Evolutionary conservation across 2,329 filamentous ascomycete species (phyloP), one percentile per base, ranked within the genome.

Genomic region (Metarhizium anisopliae): DNA sequence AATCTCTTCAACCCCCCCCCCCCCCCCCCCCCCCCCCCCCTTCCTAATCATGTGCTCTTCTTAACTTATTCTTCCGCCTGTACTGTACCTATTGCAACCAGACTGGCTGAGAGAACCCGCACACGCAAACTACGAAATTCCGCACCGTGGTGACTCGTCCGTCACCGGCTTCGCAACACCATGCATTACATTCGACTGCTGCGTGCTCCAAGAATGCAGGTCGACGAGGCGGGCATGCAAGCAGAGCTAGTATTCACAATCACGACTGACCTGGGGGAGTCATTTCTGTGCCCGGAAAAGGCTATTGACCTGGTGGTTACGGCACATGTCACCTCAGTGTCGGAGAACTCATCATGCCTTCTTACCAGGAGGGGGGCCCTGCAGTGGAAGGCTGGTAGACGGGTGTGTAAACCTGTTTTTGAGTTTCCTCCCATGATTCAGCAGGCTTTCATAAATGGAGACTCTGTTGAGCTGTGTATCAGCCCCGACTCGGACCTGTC

Each of bases 151-250:
- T 35, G 25, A 25, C 25, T 4, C 32, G 32, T 35, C 32, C 7
- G 10, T 11, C 32, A 35, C 32, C 32, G 10, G 32, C 42, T 6
- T 35, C 42, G 35, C n/a, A n/a, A 29, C 20, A 53, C 42, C 50
- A 84, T 83, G 80, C 79, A 83, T 60, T 84, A 83, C 69, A 75
- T 83, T 56, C 75, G 80, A 43, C 73, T 82, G 5, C 68, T 83
- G 36, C 72, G 80, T 14, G 71, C 76, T 2, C 77, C 76, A 2
- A 71, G 70, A 60, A 63, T 78, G 49, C 64, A 66, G 0, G 62
- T 53, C 55, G 42, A 61, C 13, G 53, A 62, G 57, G 57, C 60
- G 50, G 60, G 60, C 57, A 60, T 68, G 61, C 18, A 60, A 14
- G 62, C 79, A 7, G 71, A 73, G 51, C 62, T 83, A 3, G 69